Evolutionary conservation across 768 basidiomycete genomes (phyloP).

Genomic region (Solioccasus polychromus): DNA sequence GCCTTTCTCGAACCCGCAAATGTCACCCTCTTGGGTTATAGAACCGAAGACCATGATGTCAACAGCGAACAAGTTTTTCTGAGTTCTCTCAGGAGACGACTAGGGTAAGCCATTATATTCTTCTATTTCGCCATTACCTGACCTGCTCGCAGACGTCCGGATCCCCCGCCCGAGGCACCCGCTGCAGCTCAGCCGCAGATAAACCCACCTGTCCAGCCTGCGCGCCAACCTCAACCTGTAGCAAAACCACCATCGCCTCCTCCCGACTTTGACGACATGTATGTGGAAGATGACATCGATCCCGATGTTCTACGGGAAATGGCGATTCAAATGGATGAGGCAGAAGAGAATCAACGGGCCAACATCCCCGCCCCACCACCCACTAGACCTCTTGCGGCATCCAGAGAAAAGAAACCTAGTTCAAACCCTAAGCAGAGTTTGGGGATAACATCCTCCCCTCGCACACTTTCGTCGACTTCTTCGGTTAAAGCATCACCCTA

Average conservation of each 20-base stretch:
- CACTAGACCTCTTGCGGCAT: neutral
- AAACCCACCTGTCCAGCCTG: slow-evolving; percentile 16
- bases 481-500: slow-evolving; percentile 18
- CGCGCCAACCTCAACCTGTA: slow-evolving; percentile 11
- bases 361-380: neutral
- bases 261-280: slow-evolving; percentile 20
- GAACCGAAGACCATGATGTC: slow-evolving; percentile 62
- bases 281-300: slow-evolving; percentile 27
- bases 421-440: slow-evolving; percentile 1
- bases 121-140: neutral
- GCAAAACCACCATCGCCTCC: slow-evolving; percentile 12
- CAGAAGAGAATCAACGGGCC: neutral
- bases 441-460: slow-evolving; percentile 9
- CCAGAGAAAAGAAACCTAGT: slow-evolving; percentile 4
- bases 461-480: slow-evolving; percentile 2
- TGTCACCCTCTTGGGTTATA: slow-evolving; percentile 57
- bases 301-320: slow-evolving; percentile 28
- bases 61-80: slow-evolving; percentile 59
- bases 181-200: slow-evolving; percentile 7
- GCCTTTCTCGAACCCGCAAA: slow-evolving; percentile 75
- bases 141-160: slow-evolving; percentile 22
- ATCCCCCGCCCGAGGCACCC: slow-evolving; percentile 18
- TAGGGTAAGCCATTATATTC: slow-evolving; percentile 54
- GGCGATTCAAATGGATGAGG: slow-evolving; percentile 17
- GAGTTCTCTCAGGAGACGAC: slow-evolving; percentile 53